Conservation (phyloP, 257 asterid genomes). For the Solanum lycopersicoides region DNA sequence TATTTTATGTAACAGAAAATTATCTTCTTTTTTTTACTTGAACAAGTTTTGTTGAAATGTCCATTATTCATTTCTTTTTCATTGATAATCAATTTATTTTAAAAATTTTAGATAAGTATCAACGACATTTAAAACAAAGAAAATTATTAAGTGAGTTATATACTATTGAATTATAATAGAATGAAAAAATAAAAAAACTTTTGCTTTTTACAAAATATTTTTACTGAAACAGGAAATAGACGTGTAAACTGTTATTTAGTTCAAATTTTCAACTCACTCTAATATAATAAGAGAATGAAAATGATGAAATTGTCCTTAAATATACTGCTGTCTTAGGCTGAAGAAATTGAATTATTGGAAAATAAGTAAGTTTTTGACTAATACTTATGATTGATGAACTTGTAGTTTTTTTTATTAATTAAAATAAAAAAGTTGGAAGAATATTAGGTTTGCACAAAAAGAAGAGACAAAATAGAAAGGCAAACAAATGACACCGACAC, state of each 20-base stretch:
- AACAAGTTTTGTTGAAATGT: too few relatives aligned
- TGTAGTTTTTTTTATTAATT: not conserved
- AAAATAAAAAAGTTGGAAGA: not conserved
- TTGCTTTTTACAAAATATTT: too few relatives aligned
- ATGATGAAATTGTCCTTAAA: not conserved
- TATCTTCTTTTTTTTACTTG: too few relatives aligned
- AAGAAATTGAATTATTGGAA: not conserved
- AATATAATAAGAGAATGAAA: not conserved
- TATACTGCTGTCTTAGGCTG: not conserved
- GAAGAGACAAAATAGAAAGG: conserved; percentile 11
- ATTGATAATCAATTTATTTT: too few relatives aligned
- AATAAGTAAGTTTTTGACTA: not conserved
- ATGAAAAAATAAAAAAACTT: too few relatives aligned
- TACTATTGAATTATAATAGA: too few relatives aligned
- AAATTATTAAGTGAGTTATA: too few relatives aligned
- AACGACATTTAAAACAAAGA: too few relatives aligned
- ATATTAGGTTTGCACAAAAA: conserved; percentile 21
- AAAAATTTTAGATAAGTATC: not conserved
- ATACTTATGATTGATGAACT: not conserved
- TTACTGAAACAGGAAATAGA: accelerated
- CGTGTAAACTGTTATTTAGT: too few relatives aligned
- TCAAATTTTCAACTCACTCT: not conserved
- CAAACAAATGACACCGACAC: conserved; percentile 17
- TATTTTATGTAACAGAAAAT: not conserved
- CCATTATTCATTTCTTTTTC: not conserved